Evolutionary conservation across 2,329 filamentous ascomycete species (phyloP), one percentile per base, ranked within the genome.

Genomic region (Fusarium acutatum): DNA sequence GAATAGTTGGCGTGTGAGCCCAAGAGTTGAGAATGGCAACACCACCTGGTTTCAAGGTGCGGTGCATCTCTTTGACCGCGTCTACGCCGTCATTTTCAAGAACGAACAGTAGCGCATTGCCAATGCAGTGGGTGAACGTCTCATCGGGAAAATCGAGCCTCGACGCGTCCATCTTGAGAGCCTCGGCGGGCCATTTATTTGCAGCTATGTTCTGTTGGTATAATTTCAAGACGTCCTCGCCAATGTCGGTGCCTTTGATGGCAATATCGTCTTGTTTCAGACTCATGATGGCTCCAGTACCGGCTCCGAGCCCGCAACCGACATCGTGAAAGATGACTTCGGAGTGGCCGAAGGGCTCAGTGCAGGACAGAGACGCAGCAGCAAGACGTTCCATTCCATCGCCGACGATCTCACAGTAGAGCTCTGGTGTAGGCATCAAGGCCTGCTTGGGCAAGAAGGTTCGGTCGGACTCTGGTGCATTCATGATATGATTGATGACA

Each of bases 311-410:
- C 0, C 69, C 63, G 1, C 69, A 72, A 0, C 68, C 69, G 0
- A 72, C 18, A 15, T 72, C 69, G 20, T 72, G 68, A 1, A 68
- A 13, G 8, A 57, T 24, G 11, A 28, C 30, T 4, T 50, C 10
- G 2, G 53, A 24, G 1, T 49, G 2, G 1, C 3, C 30, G 0
- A 63, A 30, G 0, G 46, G 6, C 0, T 40, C 12, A 0, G 41
- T 34, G 2, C 38, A 72, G 0, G 53, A 64, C 1, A 64, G 22
- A 8, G 69, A 72, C 0, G 15, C 34, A 3, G 47, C 18, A 2
- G 68, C 69, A 3, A 72, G 68, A 1, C 44, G 20, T 15, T 72
- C 63, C 69, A 64, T 64, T 0, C 43, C 30, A 15, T 71, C 54
- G 0, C 63, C 68, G 11, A 64, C 69, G 0, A 71, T 38, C 15